A percentile compares a stretch with the other conserved stretches of the same genome.
Evolutionary conservation across 768 basidiomycete species (phyloP).

Genomic region (Leccinellum albellum): DNA sequence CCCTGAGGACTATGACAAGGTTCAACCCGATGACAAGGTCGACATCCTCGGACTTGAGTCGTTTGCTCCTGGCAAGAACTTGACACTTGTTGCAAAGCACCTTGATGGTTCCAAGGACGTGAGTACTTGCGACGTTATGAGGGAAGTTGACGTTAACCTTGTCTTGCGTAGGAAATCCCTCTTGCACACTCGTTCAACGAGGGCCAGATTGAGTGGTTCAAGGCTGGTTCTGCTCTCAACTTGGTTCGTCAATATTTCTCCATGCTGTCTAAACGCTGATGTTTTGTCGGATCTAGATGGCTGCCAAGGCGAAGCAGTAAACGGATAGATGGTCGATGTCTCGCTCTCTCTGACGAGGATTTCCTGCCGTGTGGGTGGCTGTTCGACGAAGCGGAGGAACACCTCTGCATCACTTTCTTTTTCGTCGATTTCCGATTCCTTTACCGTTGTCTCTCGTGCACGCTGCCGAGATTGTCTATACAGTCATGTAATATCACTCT

Average conservation of each 20-base stretch:
- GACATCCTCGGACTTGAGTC: constrained; percentile 84
- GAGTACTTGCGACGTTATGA: constrained; percentile 16
- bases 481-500: constrained; percentile 24
- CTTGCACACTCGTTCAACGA: constrained; percentile 95
- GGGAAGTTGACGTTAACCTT: constrained; percentile 8
- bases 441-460: constrained; percentile 3
- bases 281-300: constrained; percentile 47
- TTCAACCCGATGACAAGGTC: constrained; percentile 82
- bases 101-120: constrained; percentile 71
- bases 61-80: constrained; percentile 90
- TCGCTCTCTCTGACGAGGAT: constrained; percentile 3
- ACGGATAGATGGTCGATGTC: constrained; percentile 13
- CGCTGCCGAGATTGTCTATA: constrained; percentile 16
- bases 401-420: not conserved
- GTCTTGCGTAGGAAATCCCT: constrained; percentile 50
- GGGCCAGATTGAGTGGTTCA: constrained; percentile 98
- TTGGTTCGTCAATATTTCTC: constrained; percentile 45
- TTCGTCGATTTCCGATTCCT: not conserved
- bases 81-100: constrained; percentile 82
- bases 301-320: constrained; percentile 54
- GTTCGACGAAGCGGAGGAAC: not conserved
- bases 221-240: constrained; percentile 93
- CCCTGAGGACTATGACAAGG: constrained; percentile 91
- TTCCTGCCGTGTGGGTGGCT: not conserved
- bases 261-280: not conserved